Conservation (phyloP, 2,329 filamentous ascomycete species). For the Penicillium sp. region DNA sequence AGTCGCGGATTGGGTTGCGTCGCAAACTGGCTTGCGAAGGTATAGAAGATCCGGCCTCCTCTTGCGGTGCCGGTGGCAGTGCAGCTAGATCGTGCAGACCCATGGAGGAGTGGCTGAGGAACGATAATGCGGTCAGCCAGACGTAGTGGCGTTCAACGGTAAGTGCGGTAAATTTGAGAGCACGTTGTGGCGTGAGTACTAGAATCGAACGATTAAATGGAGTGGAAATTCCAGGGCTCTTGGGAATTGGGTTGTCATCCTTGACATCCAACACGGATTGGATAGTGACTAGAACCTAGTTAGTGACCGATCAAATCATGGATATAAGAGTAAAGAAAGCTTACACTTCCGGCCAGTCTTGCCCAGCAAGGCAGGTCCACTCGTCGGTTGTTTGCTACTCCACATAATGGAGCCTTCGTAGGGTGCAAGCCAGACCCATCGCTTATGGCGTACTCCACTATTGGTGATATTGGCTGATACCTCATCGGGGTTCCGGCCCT, state of each 20-base stretch:
- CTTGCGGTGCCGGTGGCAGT: conserved; percentile 54
- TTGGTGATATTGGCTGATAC: conserved; percentile 67
- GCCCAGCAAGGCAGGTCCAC: conserved; percentile 82
- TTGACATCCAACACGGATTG: conserved; percentile 97
- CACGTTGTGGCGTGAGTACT: conserved; percentile 88
- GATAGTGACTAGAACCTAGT: conserved; percentile 67
- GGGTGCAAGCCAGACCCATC: conserved; percentile 98
- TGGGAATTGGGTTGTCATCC: conserved; percentile 84
- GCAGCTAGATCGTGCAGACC: conserved; percentile 72
- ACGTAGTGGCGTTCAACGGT: conserved; percentile 85
- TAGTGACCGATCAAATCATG: not conserved
- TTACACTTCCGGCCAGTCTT: conserved; percentile 93
- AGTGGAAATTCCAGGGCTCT: conserved; percentile 54
- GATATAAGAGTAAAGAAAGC: conserved; percentile 40
- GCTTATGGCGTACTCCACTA: conserved; percentile 75
- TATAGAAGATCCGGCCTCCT: conserved; percentile 39
- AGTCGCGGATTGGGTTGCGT: conserved; percentile 73
- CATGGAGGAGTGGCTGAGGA: conserved; percentile 86
- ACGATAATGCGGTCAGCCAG: conserved; percentile 92
- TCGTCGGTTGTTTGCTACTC: conserved; percentile 95
- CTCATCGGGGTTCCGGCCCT: conserved; percentile 63
- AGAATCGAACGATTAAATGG: conserved; percentile 92
- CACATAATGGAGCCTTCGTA: conserved; percentile 96
- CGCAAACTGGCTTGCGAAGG: conserved; percentile 50
- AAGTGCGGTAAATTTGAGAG: conserved; percentile 88